phyloP scores from a whole-genome alignment of 148 eudicot species.

The Talinum fruticosum region DNA sequence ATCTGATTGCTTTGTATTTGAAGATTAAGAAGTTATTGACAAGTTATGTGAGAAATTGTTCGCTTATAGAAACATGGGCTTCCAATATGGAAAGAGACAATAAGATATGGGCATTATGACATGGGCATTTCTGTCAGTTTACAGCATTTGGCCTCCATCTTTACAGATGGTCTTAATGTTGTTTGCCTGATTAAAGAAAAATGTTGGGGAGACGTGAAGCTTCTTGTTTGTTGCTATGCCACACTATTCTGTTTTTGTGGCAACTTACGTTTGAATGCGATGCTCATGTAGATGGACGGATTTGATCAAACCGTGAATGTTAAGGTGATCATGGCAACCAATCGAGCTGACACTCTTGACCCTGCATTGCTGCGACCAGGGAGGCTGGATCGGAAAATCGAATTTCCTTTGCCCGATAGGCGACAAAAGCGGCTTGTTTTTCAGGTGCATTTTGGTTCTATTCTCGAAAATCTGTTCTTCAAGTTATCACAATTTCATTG shows the following conservation, averaged over 20 bases:
- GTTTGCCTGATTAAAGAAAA: neutral
- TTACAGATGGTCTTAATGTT: neutral
- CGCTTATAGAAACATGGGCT: no score
- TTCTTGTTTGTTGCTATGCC: neutral
- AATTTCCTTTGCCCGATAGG: slow-evolving; percentile 89
- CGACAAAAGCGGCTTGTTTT: slow-evolving; percentile 90
- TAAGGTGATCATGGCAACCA: slow-evolving; percentile 92
- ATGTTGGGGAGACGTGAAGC: neutral
- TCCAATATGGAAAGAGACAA: no score
- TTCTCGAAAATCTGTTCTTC: neutral
- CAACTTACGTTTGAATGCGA: neutral
- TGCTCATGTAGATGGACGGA: slow-evolving; percentile 74
- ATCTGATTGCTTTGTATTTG: no score
- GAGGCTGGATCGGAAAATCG: slow-evolving; percentile 87
- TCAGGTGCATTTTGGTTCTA: slow-evolving; percentile 44
- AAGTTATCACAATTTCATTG: neutral
- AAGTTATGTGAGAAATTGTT: no score
- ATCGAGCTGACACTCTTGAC: slow-evolving; percentile 89
- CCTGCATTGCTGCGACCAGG: slow-evolving; percentile 89
- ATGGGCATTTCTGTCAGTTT: no score
- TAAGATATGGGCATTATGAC: no score
- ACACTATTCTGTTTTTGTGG: neutral
- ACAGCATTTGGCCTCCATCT: no score
- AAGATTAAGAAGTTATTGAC: no score
- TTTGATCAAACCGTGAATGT: slow-evolving; percentile 94